Evolutionary conservation across 208 protist species (phyloP), one percentile per base, ranked within the genome.

Genomic region (Histomonas meleagridis): DNA sequence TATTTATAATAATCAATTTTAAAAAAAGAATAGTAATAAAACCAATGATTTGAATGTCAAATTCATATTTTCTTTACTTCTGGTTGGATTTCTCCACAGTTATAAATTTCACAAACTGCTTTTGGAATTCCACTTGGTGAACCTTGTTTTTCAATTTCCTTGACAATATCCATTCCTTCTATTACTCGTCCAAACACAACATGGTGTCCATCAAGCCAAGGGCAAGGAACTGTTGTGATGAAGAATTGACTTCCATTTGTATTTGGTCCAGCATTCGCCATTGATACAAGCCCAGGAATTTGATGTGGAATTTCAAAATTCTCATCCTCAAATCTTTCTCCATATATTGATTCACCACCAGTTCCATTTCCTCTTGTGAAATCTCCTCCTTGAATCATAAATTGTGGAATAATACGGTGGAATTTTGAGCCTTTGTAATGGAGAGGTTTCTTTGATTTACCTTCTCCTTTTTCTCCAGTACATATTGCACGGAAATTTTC

Each of bases 121-220:
- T 12, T 23, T 49, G 86, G 49, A 26, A 38, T 38, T 3, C 93
- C 93, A 51, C 12, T 49, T 38, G 62, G 5, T 10, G n/a, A 57
- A n/a, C 93, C 93, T 3, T 90, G 38, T 0, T 14, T 26, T 79
- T 94, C 93, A 72, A 94, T 94, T 40, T 91, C 3, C 55, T 94
- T 93, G 23, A 94, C 92, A n/a, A 94, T 90, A 10, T 78, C 55
- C 51, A 94, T 86, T 65, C 95, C 95, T 32, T 95, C 92, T 35
- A 95, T 32, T 32, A 97, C 95, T 40, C 93, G 90, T 70, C 96
- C 93, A 97, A 97, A 97, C 35, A 97, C 96, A 35, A 95, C 92
- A 92, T 97, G 96, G 91, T 95, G 94, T n/a, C 95, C 96, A 92
- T 97, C 96, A 21, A 49, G 92, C 90, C 96, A 95, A 14, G 76